Evolutionary conservation across 2,329 filamentous ascomycete genomes (phyloP).

Genomic region (Colletotrichum navitas): DNA sequence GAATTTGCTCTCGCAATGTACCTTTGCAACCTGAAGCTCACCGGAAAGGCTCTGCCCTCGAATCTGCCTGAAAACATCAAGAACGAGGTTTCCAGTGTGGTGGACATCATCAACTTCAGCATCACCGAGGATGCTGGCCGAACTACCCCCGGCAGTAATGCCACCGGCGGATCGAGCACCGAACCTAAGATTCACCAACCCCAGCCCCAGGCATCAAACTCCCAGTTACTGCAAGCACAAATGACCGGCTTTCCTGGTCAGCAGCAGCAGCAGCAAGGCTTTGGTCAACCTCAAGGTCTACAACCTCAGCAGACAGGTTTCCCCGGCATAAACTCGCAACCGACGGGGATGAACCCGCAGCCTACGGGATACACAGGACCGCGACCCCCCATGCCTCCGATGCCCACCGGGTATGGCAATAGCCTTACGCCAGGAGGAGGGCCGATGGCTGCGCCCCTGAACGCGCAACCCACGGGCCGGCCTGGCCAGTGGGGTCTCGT

Average conservation of each 20-base stretch:
- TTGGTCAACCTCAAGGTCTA: conserved; percentile 69
- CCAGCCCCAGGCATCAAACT: conserved; percentile 80
- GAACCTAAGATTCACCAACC: conserved; percentile 74
- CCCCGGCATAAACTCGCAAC: conserved; percentile 70
- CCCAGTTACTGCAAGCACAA: conserved; percentile 73
- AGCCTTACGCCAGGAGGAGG: conserved; percentile 67
- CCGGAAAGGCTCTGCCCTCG: conserved; percentile 83
- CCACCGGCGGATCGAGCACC: conserved; percentile 65
- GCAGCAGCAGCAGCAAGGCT: conserved; percentile 64
- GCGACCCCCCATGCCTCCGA: conserved; percentile 83
- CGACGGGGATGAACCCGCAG: conserved; percentile 74
- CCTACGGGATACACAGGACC: conserved; percentile 85
- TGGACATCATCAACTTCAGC: conserved; percentile 98
- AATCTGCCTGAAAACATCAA: conserved; percentile 85
- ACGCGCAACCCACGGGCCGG: conserved; percentile 92
- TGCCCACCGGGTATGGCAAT: conserved; percentile 74
- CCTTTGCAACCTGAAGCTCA: conserved; percentile 92
- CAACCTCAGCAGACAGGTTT: conserved; percentile 80
- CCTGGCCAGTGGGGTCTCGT: conserved; percentile 99
- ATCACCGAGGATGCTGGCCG: conserved; percentile 78
- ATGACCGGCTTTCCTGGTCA: conserved; percentile 76
- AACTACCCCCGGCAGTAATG: conserved; percentile 70
- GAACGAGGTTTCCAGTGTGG: conserved; percentile 99
- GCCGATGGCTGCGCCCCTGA: conserved; percentile 77
- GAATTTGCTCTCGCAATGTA: conserved; percentile 99